A percentile compares a stretch with the other conserved stretches of the same genome.
phyloP scores from a whole-genome alignment of 2,329 filamentous ascomycete species.

The Botrytis elliptica region DNA sequence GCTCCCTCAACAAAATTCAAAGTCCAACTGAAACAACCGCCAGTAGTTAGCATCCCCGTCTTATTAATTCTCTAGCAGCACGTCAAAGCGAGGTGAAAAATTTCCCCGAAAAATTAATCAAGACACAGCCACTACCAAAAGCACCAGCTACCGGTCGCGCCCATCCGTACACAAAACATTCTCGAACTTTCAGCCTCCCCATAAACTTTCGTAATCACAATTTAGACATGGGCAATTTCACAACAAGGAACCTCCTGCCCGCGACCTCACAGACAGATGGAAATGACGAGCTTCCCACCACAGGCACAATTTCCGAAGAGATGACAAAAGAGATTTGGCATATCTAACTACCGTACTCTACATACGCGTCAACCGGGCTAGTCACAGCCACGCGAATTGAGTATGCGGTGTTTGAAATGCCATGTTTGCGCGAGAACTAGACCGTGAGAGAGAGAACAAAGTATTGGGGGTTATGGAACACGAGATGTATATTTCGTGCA shows the following conservation, averaged over 20 bases:
- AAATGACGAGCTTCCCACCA: background rate
- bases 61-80: background rate
- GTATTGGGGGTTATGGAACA: background rate
- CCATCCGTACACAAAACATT: background rate
- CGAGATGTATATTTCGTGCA: background rate
- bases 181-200: background rate
- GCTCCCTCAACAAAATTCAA: background rate
- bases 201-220: background rate
- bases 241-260: background rate
- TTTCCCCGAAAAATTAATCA: background rate
- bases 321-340: background rate
- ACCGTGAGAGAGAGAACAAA: background rate
- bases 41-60: background rate
- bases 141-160: background rate
- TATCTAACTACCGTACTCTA: background rate
- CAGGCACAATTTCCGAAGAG: background rate
- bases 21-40: background rate
- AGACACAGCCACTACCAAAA: background rate
- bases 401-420: background rate
- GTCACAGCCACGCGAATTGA: background rate
- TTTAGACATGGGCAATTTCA: background rate
- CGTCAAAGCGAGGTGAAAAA: background rate
- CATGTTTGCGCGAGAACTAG: slow-evolving; percentile 11
- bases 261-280: background rate
- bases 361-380: background rate